Evolutionary conservation across 2,329 filamentous ascomycete genomes (phyloP).

Genomic region (Neoarthrinium moseri): DNA sequence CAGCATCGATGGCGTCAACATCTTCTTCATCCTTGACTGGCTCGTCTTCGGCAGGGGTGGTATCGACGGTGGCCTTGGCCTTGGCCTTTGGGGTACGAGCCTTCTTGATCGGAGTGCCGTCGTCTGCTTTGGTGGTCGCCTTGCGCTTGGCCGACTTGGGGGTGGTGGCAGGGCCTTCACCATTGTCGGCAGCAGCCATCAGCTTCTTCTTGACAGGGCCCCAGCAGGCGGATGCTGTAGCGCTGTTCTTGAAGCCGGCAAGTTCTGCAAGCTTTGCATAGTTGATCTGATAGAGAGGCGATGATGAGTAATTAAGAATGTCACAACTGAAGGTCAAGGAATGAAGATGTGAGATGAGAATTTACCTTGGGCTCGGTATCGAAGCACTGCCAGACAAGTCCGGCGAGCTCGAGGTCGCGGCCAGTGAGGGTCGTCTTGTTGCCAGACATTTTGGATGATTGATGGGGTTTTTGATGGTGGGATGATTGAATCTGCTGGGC

Average conservation of each 20-base stretch:
- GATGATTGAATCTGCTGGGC: no score
- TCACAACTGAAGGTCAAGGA: not conserved
- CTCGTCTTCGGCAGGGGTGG: slow-evolving; percentile 26
- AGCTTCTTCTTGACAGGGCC: slow-evolving; percentile 9
- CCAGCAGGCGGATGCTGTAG: slow-evolving; percentile 2
- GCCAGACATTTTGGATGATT: not conserved
- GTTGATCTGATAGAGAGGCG: not conserved
- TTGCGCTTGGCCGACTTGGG: not conserved
- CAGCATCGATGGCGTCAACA: not conserved
- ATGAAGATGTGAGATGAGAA: not conserved
- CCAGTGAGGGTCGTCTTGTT: slow-evolving; percentile 1
- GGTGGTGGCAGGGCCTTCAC: not conserved
- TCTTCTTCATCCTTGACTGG: not conserved
- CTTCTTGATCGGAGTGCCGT: not conserved
- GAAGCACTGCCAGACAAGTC: slow-evolving; percentile 8
- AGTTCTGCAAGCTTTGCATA: not conserved
- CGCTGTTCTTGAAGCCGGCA: not conserved
- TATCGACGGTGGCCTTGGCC: slow-evolving; percentile 19
- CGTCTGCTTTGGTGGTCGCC: not conserved
- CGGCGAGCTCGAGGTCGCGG: slow-evolving; percentile 7
- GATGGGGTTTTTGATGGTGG: not conserved
- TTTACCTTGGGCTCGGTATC: slow-evolving; percentile 9
- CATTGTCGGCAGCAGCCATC: not conserved
- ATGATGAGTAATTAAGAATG: not conserved
- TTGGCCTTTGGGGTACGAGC: slow-evolving; percentile 14